Evolutionary conservation across 176 grass and related monocot species (phyloP).

Genomic region (Rhipidocladum racemiflorum): DNA sequence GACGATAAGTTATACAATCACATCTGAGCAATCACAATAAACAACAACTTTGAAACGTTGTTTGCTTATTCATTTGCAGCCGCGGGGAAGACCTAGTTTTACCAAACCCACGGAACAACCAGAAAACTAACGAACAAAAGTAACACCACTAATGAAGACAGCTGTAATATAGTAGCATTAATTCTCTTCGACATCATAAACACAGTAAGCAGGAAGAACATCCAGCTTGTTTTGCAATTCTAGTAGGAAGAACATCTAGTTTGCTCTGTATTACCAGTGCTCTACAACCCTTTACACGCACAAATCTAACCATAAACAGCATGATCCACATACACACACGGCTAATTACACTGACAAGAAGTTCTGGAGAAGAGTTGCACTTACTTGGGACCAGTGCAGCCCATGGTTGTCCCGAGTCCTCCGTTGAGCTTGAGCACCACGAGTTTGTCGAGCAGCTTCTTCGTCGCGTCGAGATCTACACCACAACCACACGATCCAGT

Average conservation of each 20-base stretch:
- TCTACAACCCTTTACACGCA: neutral
- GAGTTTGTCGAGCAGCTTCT: conserved; percentile 89
- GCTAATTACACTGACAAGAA: neutral
- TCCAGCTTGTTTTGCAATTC: too few relatives aligned
- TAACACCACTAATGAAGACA: neutral
- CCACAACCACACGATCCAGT: conserved; percentile 21
- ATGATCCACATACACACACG: neutral
- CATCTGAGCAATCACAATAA: neutral
- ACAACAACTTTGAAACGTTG: neutral
- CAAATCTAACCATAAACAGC: neutral
- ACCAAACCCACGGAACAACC: neutral
- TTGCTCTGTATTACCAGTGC: neutral
- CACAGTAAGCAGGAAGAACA: neutral
- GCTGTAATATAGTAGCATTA: neutral
- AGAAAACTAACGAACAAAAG: conserved; percentile 21
- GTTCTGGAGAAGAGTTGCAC: neutral
- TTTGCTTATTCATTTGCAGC: neutral
- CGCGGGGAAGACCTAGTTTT: neutral
- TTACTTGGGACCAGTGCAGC: conserved; percentile 98
- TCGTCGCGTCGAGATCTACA: conserved; percentile 75
- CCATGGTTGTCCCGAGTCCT: conserved; percentile 94
- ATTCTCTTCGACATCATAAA: neutral
- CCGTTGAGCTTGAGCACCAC: conserved; percentile 98
- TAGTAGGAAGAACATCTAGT: conserved; percentile 10
- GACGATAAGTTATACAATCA: neutral